Conservation (phyloP, 108 stramenopile genomes). For the Skeletonema menzelii region DNA sequence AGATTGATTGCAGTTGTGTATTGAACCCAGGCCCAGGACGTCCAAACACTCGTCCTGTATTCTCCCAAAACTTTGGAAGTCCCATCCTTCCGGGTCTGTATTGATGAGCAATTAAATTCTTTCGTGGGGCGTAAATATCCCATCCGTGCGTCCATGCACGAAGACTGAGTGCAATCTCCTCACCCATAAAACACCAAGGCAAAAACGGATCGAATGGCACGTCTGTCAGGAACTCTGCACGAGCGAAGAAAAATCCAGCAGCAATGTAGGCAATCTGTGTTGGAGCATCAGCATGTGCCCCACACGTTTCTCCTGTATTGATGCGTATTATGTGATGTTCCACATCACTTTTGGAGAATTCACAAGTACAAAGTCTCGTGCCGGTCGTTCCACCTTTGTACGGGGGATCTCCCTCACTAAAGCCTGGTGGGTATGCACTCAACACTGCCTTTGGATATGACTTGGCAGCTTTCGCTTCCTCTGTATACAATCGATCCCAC, state of each 20-base stretch:
- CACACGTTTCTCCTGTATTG: slow-evolving; percentile 47
- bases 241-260: slow-evolving; percentile 94
- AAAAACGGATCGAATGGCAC: slow-evolving; percentile 94
- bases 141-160: slow-evolving; percentile 90
- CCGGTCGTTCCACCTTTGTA: slow-evolving; percentile 53
- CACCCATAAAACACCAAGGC: slow-evolving; percentile 97
- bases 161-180: slow-evolving; percentile 87
- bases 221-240: slow-evolving; percentile 73
- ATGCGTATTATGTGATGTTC: slow-evolving; percentile 78
- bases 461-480: slow-evolving; percentile 59
- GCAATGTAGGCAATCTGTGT: slow-evolving; percentile 70
- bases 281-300: slow-evolving; percentile 17
- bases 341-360: slow-evolving; percentile 54
- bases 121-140: slow-evolving; percentile 91
- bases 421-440: slow-evolving; percentile 84
- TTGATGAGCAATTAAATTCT: slow-evolving; percentile 86
- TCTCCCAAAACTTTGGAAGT: slow-evolving; percentile 96
- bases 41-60: slow-evolving; percentile 70
- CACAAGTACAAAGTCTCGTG: slow-evolving; percentile 62
- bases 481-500: slow-evolving; percentile 80
- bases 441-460: slow-evolving; percentile 77
- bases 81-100: slow-evolving; percentile 85
- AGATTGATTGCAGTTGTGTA: slow-evolving; percentile 35
- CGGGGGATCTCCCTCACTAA: slow-evolving; percentile 46
- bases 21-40: slow-evolving; percentile 58